These are phyloP conservation scores for Ampelomyces quisqualis DNA, from an alignment of 2,329 filamentous ascomycete genomes.

Conservation along the genomic window DNA sequence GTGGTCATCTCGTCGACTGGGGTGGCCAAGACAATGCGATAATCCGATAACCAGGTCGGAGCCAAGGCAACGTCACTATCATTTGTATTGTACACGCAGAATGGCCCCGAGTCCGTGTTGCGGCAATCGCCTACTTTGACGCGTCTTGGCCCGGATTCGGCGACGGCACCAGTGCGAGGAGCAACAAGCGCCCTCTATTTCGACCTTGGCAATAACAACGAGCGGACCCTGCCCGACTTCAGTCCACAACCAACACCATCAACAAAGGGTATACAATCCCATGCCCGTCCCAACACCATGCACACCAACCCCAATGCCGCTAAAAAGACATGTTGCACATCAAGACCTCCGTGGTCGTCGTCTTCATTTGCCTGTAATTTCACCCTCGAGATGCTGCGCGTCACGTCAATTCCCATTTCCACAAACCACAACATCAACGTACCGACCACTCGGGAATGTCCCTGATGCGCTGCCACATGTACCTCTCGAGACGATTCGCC, in stretches of 20 bases:
- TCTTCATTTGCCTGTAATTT: slow-evolving; percentile 30
- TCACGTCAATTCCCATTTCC: no score
- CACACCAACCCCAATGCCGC: slow-evolving; percentile 1
- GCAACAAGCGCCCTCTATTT: no score
- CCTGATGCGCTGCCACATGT: slow-evolving; percentile 91
- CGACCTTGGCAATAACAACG: no score
- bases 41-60: slow-evolving; percentile 30
- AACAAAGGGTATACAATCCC: slow-evolving; percentile 1
- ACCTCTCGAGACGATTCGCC: slow-evolving; percentile 89
- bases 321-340: not conserved
- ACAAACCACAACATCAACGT: no score
- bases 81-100: no score
- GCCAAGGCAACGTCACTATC: slow-evolving; percentile 16
- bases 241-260: no score
- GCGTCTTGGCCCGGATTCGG: slow-evolving; percentile 5
- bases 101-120: slow-evolving; percentile 14
- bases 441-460: slow-evolving; percentile 83
- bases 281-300: not conserved
- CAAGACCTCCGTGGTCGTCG: not conserved
- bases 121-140: slow-evolving; percentile 28
- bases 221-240: no score
- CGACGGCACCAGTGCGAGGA: no score
- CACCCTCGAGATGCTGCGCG: slow-evolving; percentile 37
- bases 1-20: no score
- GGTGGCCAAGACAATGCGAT: slow-evolving; percentile 7